Base-by-base conservation (phyloP, 371 early-diverging fungal species). In the Capillidium heterosporum region DNA sequence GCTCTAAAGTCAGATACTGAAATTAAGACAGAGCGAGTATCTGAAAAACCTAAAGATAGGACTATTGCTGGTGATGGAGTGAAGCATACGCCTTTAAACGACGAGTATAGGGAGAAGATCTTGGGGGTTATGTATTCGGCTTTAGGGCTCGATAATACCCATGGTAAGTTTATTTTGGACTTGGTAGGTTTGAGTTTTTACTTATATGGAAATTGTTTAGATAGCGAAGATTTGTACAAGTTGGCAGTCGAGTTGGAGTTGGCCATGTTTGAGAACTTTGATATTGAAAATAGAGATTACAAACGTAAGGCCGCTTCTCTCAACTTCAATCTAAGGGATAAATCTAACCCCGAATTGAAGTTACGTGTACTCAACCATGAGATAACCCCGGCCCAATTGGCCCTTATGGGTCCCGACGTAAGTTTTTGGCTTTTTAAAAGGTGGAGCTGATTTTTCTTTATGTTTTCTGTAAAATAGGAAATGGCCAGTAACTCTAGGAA, bases 401-500 rank as follows among this genome's bases (percentile, higher is more conserved):
- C 86, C 56, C 75, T 71, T 5, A 89, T 93, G 87, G 69, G 80
- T 51, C 73, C 83, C 8, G 81, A 81, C 44, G 72, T 70, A 72
- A 56, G 51, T 29, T 27, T 32, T 49, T 54, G 40, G 15, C 26
- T 21, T 26, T 27, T 2, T 32, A 26, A 15, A 28, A 5, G 32
- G 19, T 47, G 8, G 42, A 23, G 29, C 17, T 54, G 49, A 46
- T 17, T n/a, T 1, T 31, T 29, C 13, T 31, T 27, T 28, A 29
- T n/a, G 1, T 19, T 21, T 59, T 28, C 5, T 3, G 32, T 17
- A n/a, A 35, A 29, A 11, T 62, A 72, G 71, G 90, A 91, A 32
- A 84, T 93, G 89, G 87, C 85, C n/a, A 82, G 86, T 2, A 82
- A 86, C 59, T 86, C 88, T 55, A 72, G 80, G 26, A 82, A 82